Evolutionary conservation across 257 asterid species (phyloP), one percentile per base, ranked within the genome.

Genomic region (Oldenlandia corymbosa): DNA sequence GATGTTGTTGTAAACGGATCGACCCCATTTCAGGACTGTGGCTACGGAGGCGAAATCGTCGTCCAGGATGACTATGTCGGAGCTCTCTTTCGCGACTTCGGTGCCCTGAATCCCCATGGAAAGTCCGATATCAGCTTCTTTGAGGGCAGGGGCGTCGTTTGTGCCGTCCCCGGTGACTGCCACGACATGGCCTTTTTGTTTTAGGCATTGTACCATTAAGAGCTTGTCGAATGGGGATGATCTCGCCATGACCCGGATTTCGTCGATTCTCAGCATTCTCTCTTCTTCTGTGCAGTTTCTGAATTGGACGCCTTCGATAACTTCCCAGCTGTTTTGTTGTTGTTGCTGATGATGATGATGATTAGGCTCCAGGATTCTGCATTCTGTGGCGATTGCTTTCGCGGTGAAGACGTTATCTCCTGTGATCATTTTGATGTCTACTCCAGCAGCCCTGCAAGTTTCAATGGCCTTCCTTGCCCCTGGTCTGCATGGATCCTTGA

Each of bases 91-190:
- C 23, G 80, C 77, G 5, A 76, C 77, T 72, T 76, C 80, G 9
- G 80, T 71, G 31, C 80, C 77, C 30, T 74, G 68, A 2, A 68
- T 76, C 36, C 80, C 80, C 77, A 76, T 76, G 34, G 77, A 74
- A 31, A 76, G 74, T 55, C 80, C 80, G 24, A 76, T 54, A 47
- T 71, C 69, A 32, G 77, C 77, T 64, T 76, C 80, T 48, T 68
- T 70, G 18, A 71, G 64, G 36, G 77, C 77, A 7, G 80, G 80
- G 17, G 74, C 75, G 57, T 76, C 80, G 42, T 76, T 71, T 47
- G 77, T 76, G 30, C 80, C 80, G 59, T 76, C 77, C 26, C 80
- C 77, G 7, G 77, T 76, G 50, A 76, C 77, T 47, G 80, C 77
- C 34, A 76, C 80, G 10, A 76, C 77, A 36, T 76, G 64, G 16